Base-by-base conservation (phyloP, 1,284 basidiomycete genomes). In the Papiliotrema flavescens region DNA sequence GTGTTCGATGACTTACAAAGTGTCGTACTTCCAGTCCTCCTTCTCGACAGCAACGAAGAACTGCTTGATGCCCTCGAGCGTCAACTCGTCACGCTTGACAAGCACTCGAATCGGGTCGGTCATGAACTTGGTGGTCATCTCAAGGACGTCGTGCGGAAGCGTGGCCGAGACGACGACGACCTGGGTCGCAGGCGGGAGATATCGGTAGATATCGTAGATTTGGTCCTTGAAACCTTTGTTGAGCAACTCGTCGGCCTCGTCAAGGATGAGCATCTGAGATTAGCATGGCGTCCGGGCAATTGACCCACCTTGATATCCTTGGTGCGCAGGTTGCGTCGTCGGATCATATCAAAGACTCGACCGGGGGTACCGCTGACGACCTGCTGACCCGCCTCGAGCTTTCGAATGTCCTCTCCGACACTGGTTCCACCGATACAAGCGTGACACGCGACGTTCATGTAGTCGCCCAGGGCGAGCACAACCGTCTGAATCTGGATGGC, bases 91-190 rank as follows among this genome's bases (percentile, higher is more conserved):
- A 86, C 95, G 93, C 82, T 98, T 98, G 76, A 98, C 96, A 60
- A 98, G 87, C 71, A 99, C 98, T 52, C 95, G 88, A 67, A 98
- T 90, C 8, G 76, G 76, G 75, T 99, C 95, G 47, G 92, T 97
- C 96, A 98, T 99, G 82, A 98, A 99, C 80, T 98, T 98, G 50
- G 91, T 97, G 22, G 96, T 98, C 90, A 99, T 97, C 80, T 99
- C 96, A 70, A 98, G 79, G 23, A 99, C 95, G 73, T 99, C 96
- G 72, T 96, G 91, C 0, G 95, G 95, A 46, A 98, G 81, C 6
- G 95, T 98, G 22, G 95, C 94, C 63, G 90, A 95, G 59, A 98
- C 84, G 34, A 98, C 83, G 34, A 98, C 94, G 46, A 99, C 96
- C 77, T 98, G 95, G 1, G 96, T 98, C 43, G 93, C 93, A 6